phyloP scores from a whole-genome alignment of 2,329 filamentous ascomycete species.

The Fusarium pininemorale region DNA sequence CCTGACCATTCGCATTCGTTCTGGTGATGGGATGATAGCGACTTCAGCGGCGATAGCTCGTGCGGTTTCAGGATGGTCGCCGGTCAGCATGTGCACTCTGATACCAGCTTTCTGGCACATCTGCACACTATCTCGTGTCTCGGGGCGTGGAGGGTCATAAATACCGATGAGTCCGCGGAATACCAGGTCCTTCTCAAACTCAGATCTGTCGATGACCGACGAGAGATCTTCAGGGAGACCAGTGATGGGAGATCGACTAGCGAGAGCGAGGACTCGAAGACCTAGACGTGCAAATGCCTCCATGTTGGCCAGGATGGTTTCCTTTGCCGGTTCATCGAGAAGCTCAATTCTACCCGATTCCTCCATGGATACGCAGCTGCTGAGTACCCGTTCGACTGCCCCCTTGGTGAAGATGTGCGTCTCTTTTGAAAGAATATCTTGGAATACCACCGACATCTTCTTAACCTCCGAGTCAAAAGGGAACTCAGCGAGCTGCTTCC shows the following conservation, averaged over 20 bases:
- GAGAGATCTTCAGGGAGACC: slow-evolving; percentile 32
- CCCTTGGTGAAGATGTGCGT: slow-evolving; percentile 68
- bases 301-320: slow-evolving; percentile 70
- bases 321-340: slow-evolving; percentile 50
- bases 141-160: slow-evolving; percentile 73
- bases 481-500: slow-evolving; percentile 71
- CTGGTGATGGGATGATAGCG: slow-evolving; percentile 62
- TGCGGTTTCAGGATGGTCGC: slow-evolving; percentile 70
- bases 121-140: slow-evolving; percentile 63
- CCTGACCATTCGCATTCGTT: slow-evolving; percentile 50
- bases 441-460: slow-evolving; percentile 78
- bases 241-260: slow-evolving; percentile 40
- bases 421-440: slow-evolving; percentile 49
- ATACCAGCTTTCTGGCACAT: slow-evolving; percentile 68
- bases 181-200: slow-evolving; percentile 62
- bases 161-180: slow-evolving; percentile 74
- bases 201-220: slow-evolving; percentile 26
- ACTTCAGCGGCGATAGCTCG: slow-evolving; percentile 68
- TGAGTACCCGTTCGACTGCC: slow-evolving; percentile 72
- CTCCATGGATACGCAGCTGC: slow-evolving; percentile 63
- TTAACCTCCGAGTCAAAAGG: slow-evolving; percentile 80
- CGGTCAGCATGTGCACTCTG: slow-evolving; percentile 71
- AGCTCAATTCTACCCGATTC: slow-evolving; percentile 50
- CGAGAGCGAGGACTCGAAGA: slow-evolving; percentile 72
- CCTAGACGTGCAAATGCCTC: slow-evolving; percentile 70